Base-by-base conservation (phyloP, 2,329 filamentous ascomycete species). In the Claviceps humidiphila region DNA sequence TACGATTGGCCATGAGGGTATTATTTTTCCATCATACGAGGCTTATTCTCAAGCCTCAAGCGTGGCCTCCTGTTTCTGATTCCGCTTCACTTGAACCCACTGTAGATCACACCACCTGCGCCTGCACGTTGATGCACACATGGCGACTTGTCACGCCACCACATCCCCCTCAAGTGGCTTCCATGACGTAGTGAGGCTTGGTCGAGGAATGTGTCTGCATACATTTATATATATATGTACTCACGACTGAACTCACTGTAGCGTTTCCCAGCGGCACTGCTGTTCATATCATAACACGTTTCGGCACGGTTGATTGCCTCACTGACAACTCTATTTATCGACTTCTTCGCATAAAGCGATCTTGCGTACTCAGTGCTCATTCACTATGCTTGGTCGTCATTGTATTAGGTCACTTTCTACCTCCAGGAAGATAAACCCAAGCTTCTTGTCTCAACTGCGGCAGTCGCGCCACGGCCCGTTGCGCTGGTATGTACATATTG, bases 351-450 rank as follows among this genome's bases (percentile, higher is more conserved):
- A 40, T 40, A 40, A 40, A 30, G 30, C 30, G 26, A 30, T 34
- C 8, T 8, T n/a, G 38, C 13, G 14, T 13, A 16, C 26, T 39
- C 11, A 40, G 6, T 16, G 16, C 14, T 24, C 47, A 22, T 20
- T 26, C 47, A 49, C 20, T 2, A 49, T 49, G 47, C 47, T 41
- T 7, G 38, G 39, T 24, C 37, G 16, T 20, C 37, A 42, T 43
- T 44, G 20, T 24, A 11, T 60, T 1, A 60, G 64, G 53, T 54
- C 57, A 46, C 66, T 68, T 58, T 66, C 66, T 45, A 64, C 65
- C 24, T 61, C 66, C 24, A 63, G 65, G 39, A 64, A 60, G 47
- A 63, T 66, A 43, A 62, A 68, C 51, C 64, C 64, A 30, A 62
- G 57, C 57, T 61, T 64, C 58, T 60, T 68, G 41, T 62, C 63